Percentiles rank a stretch among this genome's conserved stretches.
Conservation (phyloP, 495 filamentous ascomycete species). For the Aspergillus cristatus region DNA sequence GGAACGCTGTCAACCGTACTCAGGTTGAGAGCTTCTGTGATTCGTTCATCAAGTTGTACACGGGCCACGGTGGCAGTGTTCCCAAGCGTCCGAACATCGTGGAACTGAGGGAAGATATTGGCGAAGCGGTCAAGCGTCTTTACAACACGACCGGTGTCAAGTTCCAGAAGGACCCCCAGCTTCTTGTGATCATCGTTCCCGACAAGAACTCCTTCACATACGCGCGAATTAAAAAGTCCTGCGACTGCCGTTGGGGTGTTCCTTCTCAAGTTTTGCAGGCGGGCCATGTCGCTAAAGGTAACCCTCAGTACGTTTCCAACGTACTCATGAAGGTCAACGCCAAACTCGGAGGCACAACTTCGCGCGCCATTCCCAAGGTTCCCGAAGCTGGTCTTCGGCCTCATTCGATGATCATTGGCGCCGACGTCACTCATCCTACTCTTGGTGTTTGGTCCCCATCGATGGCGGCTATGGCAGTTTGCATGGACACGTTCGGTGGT, state of each 20-base stretch:
- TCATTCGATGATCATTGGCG: constrained; percentile 70
- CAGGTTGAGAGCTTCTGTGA: constrained; percentile 47
- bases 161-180: constrained; percentile 42
- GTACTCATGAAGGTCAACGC: constrained; percentile 91
- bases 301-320: constrained; percentile 76
- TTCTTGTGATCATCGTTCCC: constrained; percentile 62
- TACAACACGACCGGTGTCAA: constrained; percentile 42
- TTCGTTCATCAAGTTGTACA: constrained; percentile 53
- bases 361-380: constrained; percentile 27
- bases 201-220: constrained; percentile 60
- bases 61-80: constrained; percentile 62
- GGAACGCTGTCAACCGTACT: constrained; percentile 27
- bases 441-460: constrained; percentile 58
- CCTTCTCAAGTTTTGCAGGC: constrained; percentile 64
- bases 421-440: constrained; percentile 80
- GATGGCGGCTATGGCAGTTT: constrained; percentile 80
- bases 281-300: constrained; percentile 48
- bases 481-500: constrained; percentile 56
- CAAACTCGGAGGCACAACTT: constrained; percentile 81
- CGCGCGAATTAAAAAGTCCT: constrained; percentile 68
- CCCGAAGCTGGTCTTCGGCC: constrained; percentile 26
- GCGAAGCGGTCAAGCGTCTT: constrained; percentile 41
- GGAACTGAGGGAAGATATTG: constrained; percentile 36
- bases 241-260: constrained; percentile 71
- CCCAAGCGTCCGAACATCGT: constrained; percentile 19